These are phyloP conservation scores for Cylindrodendrum hubeiense DNA, from an alignment of 2,329 filamentous ascomycete species.

Conservation along the genomic window DNA sequence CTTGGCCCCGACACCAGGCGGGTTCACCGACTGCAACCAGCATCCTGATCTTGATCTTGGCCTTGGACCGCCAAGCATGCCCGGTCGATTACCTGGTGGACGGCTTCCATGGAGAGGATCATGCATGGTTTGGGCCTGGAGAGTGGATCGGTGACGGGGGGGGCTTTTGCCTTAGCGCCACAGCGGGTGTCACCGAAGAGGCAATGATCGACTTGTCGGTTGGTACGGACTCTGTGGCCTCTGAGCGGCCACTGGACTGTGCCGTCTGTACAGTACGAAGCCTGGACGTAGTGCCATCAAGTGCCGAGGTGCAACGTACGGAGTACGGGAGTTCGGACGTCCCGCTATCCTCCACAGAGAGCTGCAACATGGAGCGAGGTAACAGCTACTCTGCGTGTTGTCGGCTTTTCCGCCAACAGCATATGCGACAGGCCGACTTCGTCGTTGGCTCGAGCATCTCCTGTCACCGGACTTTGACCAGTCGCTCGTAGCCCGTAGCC, in stretches of 20 bases:
- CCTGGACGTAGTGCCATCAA: background rate
- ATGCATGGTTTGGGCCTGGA: constrained; percentile 1
- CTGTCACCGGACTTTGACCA: no score
- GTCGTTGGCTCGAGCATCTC: no score
- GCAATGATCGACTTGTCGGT: constrained; percentile 1
- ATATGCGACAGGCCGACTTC: no score
- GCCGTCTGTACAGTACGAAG: background rate
- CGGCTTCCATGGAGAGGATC: background rate
- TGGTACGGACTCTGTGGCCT: background rate
- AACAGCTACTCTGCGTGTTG: background rate
- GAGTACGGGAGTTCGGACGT: background rate
- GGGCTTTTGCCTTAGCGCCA: constrained; percentile 1
- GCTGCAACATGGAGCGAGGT: background rate
- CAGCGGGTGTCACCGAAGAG: constrained; percentile 3
- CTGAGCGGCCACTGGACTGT: background rate
- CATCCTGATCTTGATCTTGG: constrained; percentile 16
- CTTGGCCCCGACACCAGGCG: background rate
- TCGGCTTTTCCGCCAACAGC: no score
- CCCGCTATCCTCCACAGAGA: background rate
- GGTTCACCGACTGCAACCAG: constrained; percentile 13
- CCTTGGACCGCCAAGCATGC: background rate
- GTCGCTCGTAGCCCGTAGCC: no score
- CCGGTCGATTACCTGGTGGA: background rate
- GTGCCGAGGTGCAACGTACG: background rate
- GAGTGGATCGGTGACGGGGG: constrained; percentile 1